Percentiles rank a stretch among this genome's conserved stretches.
phyloP scores from a whole-genome alignment of 805 yeast genomes.

The Yarrowia bubula region DNA sequence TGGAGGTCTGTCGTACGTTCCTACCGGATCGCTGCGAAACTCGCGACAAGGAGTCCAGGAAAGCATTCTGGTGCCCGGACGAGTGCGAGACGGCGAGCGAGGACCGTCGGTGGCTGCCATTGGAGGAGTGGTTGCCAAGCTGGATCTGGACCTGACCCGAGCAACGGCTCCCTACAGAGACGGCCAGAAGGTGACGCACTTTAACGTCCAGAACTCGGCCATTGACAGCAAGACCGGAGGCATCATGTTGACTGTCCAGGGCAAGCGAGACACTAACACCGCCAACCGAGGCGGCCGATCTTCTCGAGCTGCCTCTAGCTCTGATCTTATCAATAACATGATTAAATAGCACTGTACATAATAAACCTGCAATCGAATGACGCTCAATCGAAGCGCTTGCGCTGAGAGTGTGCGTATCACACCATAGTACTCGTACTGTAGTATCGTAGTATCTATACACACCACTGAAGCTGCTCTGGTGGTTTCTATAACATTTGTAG shows the following conservation, averaged over 20 bases:
- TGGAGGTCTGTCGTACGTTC: slow-evolving; percentile 25
- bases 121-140: slow-evolving; percentile 14
- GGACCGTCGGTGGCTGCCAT: slow-evolving; percentile 5
- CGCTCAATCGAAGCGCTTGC: too few relatives aligned
- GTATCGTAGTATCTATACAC: too few relatives aligned
- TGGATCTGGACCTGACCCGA: slow-evolving; percentile 19
- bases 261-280: slow-evolving; percentile 23
- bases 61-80: slow-evolving; percentile 13
- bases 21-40: slow-evolving; percentile 21
- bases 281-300: neutral
- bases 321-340: slow-evolving; percentile 25
- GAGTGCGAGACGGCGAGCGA: slow-evolving; percentile 21
- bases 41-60: slow-evolving; percentile 25
- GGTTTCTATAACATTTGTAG: too few relatives aligned
- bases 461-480: too few relatives aligned
- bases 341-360: slow-evolving; percentile 26
- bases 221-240: slow-evolving; percentile 17
- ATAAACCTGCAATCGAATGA: neutral
- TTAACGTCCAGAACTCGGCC: slow-evolving; percentile 13
- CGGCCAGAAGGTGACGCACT: neutral
- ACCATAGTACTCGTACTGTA: too few relatives aligned
- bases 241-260: slow-evolving; percentile 9
- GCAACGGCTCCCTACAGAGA: slow-evolving; percentile 16
- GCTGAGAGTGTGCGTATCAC: too few relatives aligned
- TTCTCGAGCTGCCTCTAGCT: slow-evolving; percentile 8